Base-by-base conservation (phyloP, 257 asterid genomes). In the Penstemon barbatus region DNA sequence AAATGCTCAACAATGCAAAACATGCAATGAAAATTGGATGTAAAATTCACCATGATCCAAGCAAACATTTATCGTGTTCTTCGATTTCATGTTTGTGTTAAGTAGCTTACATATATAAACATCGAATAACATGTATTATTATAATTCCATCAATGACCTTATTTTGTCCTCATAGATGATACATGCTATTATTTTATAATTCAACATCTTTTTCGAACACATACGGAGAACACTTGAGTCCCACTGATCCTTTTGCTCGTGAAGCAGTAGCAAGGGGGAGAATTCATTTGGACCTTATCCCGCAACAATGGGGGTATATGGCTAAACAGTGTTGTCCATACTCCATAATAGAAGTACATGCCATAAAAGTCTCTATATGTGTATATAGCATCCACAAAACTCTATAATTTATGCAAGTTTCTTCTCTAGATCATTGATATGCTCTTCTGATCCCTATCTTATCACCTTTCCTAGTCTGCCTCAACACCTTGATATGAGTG, bases 311-410 rank as follows among this genome's bases (percentile, higher is more conserved):
- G 4, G 58, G n/a, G 37, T 44, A 54, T 43, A 7, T 37, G 57
- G 57, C 12, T 55, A 51, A 52, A 66, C 8, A 8, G 13, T 12
- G 45, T 49, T 1, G n/a, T 45, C 38, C 7, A 25, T 46, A 67
- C 8, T 45, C 38, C 7, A 25, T 46, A 67, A 55, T 42, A 45
- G 43, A 69, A 66, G 6, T 66, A n/a, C 33, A 41, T 15, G 54
- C 54, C 67, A n/a, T 5, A 9, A 46, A 37, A 69, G 60, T 52
- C 15, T 59, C 53, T 12, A 49, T 15, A 6, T 9, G 38, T 33
- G 48, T 13, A 46, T 52, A 37, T 68, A 7, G 58, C 41, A 46
- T 43, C 15, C 39, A 56, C 25, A 68, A n/a, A 33, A 68, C 57
- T 57, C 56, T 36, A 11, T 46, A 57, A 15, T 68, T 25, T 25